Evolutionary conservation across 1,284 basidiomycete genomes (phyloP).

Genomic region (Sporisorium iseilematis-ciliati): DNA sequence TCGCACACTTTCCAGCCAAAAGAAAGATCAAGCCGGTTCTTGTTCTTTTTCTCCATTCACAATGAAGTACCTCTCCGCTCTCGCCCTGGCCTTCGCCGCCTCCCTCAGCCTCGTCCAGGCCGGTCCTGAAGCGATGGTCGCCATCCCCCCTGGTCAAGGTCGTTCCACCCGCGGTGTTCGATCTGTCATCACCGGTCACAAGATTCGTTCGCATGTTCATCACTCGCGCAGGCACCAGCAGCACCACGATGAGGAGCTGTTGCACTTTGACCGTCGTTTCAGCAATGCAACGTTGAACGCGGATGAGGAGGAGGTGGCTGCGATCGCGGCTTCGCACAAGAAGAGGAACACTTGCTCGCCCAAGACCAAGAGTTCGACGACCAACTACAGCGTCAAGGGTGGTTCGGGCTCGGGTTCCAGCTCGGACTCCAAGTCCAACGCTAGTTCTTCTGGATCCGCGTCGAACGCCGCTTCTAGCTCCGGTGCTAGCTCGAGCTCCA

Average conservation of each 20-base stretch:
- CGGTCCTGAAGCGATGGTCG: slow-evolving; percentile 26
- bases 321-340: slow-evolving; percentile 29
- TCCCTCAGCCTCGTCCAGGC: slow-evolving; percentile 33
- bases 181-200: slow-evolving; percentile 55
- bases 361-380: slow-evolving; percentile 26
- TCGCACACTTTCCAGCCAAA: neutral
- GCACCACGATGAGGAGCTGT: slow-evolving; percentile 21
- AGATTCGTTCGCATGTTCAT: slow-evolving; percentile 52
- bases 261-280: slow-evolving; percentile 24
- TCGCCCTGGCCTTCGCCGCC: slow-evolving; percentile 48
- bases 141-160: slow-evolving; percentile 49
- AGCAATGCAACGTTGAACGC: slow-evolving; percentile 40
- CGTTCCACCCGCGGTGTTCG: slow-evolving; percentile 46
- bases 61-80: slow-evolving; percentile 55
- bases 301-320: slow-evolving; percentile 35
- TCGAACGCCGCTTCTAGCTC: slow-evolving; percentile 13
- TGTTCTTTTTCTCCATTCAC: neutral
- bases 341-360: slow-evolving; percentile 46
- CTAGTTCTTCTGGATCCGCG: slow-evolving; percentile 1
- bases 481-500: slow-evolving; percentile 12
- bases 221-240: slow-evolving; percentile 41
- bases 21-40: slow-evolving; percentile 2
- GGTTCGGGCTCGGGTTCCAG: slow-evolving; percentile 11
- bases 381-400: slow-evolving; percentile 27
- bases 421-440: slow-evolving; percentile 19